A percentile compares a stretch with the other conserved stretches of the same genome.
Evolutionary conservation across 2,329 filamentous ascomycete genomes (phyloP).

Genomic region (Didymella glomerata): DNA sequence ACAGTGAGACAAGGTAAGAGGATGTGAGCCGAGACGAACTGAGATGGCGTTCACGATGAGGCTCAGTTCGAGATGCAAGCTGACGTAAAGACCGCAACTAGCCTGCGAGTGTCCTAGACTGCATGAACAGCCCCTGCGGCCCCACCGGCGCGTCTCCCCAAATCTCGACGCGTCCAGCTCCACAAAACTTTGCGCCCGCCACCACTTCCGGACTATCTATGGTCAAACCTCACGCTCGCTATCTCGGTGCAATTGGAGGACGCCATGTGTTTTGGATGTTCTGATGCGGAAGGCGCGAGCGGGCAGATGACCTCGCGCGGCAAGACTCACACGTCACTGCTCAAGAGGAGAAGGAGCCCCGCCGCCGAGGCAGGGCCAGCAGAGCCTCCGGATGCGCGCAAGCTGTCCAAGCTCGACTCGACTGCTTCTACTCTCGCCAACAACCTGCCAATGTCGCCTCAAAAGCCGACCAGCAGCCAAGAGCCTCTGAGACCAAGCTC

Average conservation of each 20-base stretch:
- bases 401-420: conserved; percentile 13
- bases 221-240: neutral
- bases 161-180: conserved; percentile 5
- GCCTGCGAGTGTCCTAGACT: conserved; percentile 20
- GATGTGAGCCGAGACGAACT: conserved; percentile 4
- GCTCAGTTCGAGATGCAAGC: conserved; percentile 24
- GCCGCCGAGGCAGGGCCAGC: neutral
- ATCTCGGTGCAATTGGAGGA: conserved; percentile 4
- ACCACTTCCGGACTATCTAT: conserved; percentile 1
- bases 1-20: conserved; percentile 2
- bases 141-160: conserved; percentile 25
- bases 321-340: conserved; percentile 1
- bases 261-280: conserved; percentile 12
- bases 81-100: conserved; percentile 32
- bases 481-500: neutral
- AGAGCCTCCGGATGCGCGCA: conserved; percentile 7
- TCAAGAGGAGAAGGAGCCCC: conserved; percentile 15
- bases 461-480: neutral
- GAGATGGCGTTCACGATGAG: conserved; percentile 16
- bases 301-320: neutral
- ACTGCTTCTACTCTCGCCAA: conserved; percentile 6
- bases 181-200: neutral
- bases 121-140: conserved; percentile 15
- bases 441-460: neutral
- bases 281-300: conserved; percentile 5